These are phyloP conservation scores for Cercis canadensis DNA, from an alignment of 306 rosid species.

Conservation along the genomic window DNA sequence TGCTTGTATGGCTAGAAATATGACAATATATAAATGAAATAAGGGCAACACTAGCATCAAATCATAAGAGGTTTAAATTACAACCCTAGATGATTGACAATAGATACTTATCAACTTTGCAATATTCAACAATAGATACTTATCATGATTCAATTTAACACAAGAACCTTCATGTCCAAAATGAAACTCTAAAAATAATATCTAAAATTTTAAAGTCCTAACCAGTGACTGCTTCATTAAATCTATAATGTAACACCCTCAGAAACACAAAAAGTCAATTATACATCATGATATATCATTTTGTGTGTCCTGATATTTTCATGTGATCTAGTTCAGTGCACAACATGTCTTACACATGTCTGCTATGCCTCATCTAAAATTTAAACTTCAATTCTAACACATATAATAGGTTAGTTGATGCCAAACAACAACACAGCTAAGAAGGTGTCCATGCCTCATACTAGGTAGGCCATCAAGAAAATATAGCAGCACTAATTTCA, in stretches of 20 bases:
- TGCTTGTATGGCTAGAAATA: neutral
- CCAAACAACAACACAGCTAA: neutral
- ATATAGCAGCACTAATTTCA: neutral
- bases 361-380: neutral
- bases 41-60: neutral
- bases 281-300: slow-evolving; percentile 1
- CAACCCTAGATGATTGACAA: neutral
- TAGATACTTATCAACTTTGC: neutral
- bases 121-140: neutral
- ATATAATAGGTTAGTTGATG: neutral
- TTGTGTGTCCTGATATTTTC: neutral
- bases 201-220: too few species aligned
- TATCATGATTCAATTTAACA: too few species aligned
- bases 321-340: neutral
- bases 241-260: neutral
- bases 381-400: slow-evolving; percentile 4
- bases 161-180: too few species aligned
- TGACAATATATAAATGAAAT: neutral
- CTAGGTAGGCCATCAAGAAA: neutral
- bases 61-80: neutral
- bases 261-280: neutral
- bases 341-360: too few species aligned
- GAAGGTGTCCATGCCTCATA: neutral
- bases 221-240: too few species aligned
- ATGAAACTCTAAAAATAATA: too few species aligned